phyloP scores from a whole-genome alignment of 352 stramenopile genomes.

The Peronosclerospora sorghi region DNA sequence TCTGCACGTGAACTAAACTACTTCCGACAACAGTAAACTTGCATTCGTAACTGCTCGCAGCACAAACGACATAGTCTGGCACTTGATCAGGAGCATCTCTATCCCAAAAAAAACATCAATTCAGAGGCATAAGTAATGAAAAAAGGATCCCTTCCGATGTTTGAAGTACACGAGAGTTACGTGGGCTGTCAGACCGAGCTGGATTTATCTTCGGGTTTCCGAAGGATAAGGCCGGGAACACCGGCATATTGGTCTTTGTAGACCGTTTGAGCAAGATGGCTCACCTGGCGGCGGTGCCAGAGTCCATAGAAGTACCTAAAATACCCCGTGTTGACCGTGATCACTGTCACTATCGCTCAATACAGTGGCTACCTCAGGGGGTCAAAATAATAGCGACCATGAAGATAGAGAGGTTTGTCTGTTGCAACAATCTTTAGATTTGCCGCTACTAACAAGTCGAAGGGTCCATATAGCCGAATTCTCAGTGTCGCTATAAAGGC shows the following conservation, averaged over 20 bases:
- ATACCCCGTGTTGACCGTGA: constrained; percentile 33
- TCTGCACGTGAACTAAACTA: constrained; percentile 33
- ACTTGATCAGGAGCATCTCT: constrained; percentile 34
- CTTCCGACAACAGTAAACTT: constrained; percentile 25
- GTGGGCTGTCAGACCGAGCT: too few relatives aligned
- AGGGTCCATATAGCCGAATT: constrained; percentile 33
- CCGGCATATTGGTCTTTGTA: too few relatives aligned
- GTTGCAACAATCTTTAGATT: constrained; percentile 11
- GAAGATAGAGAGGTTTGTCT: constrained; percentile 35
- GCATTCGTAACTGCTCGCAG: constrained; percentile 18
- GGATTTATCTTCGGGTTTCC: too few relatives aligned
- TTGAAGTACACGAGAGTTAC: too few relatives aligned
- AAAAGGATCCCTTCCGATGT: too few relatives aligned
- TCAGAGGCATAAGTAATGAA: neutral
- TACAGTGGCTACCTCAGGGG: constrained; percentile 37
- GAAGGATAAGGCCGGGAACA: too few relatives aligned
- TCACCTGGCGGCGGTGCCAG: too few relatives aligned
- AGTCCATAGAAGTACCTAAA: constrained; percentile 36
- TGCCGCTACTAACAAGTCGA: constrained; percentile 29
- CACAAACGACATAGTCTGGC: constrained; percentile 32
- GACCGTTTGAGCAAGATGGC: too few relatives aligned
- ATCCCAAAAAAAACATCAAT: neutral
- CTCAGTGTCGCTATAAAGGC: constrained; percentile 35
- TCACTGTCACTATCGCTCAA: constrained; percentile 10
- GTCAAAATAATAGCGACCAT: too few relatives aligned